Base-by-base conservation (phyloP, 306 rosid genomes). In the Hippophae gyantsensis region DNA sequence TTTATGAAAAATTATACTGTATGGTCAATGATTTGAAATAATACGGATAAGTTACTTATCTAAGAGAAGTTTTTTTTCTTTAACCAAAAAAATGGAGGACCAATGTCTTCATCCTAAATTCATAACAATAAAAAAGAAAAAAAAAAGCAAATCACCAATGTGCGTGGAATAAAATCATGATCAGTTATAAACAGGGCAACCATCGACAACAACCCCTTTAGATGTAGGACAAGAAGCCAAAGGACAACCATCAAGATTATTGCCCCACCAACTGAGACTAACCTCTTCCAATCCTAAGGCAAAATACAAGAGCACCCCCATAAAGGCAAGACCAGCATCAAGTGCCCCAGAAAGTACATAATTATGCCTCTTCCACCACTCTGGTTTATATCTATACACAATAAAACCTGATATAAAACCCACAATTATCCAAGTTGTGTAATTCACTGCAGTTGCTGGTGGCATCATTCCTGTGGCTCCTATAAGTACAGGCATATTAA, bases 301-400 rank as follows among this genome's bases (percentile, higher is more conserved):
- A 52, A 92, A 82, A 56, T 92, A 92, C 63, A 92, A 54, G 43
- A 87, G 61, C 59, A 92, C 95, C 1, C 86, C 99, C 95, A 92
- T 92, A 64, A 88, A 88, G 8, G 93, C 99, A 44, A 92, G 83
- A 0, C 96, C 99, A 1, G 99, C 99, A 58, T 92, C 96, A 13
- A 92, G 64, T 0, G 95, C 95, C 11, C 96, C 95, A 0, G 96
- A 88, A 13, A 92, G 89, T 5, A 85, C 86, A 66, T 92, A 92
- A 57, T 92, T 87, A 56, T 88, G 84, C 7, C 89, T 80, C 56
- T 42, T 59, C 99, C 99, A 88, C 96, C 89, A 85, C 0, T 85
- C 76, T 0, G 89, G 92, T 41, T 18, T 74, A 46, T 85, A 85
- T 57, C 95, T 66, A 53, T 85, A 85, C 58, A 62, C 84, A 40